phyloP scores from a whole-genome alignment of 805 yeast species.

The Candida ipomoeae region DNA sequence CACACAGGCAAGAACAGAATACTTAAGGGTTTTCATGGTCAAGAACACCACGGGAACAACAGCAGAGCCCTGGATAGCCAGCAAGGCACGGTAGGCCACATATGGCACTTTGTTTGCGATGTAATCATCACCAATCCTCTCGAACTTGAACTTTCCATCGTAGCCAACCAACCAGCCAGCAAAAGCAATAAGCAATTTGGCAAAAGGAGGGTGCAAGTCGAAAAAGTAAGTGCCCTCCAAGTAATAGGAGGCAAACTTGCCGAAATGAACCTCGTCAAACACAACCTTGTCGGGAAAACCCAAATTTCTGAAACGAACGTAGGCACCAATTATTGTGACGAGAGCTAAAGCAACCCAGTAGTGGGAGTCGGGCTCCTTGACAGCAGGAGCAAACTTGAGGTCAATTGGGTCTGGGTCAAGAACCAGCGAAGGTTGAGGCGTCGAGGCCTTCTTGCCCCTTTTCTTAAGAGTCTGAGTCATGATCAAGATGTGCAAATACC shows the following conservation, averaged over 20 bases:
- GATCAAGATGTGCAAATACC: neutral
- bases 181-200: constrained; percentile 84
- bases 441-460: constrained; percentile 23
- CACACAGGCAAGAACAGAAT: constrained; percentile 73
- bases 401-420: constrained; percentile 1
- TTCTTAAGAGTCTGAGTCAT: constrained; percentile 30
- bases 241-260: constrained; percentile 81
- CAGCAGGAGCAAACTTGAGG: neutral
- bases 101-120: constrained; percentile 79
- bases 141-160: constrained; percentile 89
- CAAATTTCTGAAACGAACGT: constrained; percentile 57
- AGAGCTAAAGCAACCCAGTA: constrained; percentile 33
- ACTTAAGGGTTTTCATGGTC: constrained; percentile 82
- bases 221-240: constrained; percentile 88
- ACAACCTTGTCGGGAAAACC: constrained; percentile 71
- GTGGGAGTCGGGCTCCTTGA: constrained; percentile 26
- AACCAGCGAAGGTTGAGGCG: constrained; percentile 8
- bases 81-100: constrained; percentile 71
- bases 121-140: constrained; percentile 81
- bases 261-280: constrained; percentile 85
- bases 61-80: constrained; percentile 76
- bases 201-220: constrained; percentile 98
- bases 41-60: constrained; percentile 81
- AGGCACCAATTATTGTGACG: constrained; percentile 42
- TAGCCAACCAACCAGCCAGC: constrained; percentile 89